These are phyloP conservation scores for Sergeia podlipaevii DNA, from an alignment of 208 protist genomes.

Conservation along the genomic window DNA sequence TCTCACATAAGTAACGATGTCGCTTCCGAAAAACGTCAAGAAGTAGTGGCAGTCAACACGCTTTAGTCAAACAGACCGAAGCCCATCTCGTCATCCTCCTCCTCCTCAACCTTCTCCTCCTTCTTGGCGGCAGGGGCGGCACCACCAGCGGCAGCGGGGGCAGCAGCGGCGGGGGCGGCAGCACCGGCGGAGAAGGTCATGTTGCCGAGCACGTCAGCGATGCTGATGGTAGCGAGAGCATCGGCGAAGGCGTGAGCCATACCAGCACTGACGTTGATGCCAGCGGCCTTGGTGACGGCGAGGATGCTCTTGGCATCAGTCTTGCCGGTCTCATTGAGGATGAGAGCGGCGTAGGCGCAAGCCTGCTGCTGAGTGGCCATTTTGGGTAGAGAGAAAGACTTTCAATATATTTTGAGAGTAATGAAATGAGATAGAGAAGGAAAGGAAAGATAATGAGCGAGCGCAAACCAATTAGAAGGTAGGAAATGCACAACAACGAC, in stretches of 20 bases:
- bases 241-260: constrained; percentile 72
- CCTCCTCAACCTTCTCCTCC: constrained; percentile 69
- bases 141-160: constrained; percentile 23
- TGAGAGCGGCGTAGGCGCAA: constrained; percentile 94
- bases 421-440: background rate
- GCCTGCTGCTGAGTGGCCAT: constrained; percentile 81
- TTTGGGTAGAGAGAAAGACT: no score
- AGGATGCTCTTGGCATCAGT: constrained; percentile 60
- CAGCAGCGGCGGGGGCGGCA: constrained; percentile 29
- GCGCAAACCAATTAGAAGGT: no score
- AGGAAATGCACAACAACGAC: no score
- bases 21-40: no score
- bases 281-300: constrained; percentile 74
- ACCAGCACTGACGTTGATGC: constrained; percentile 63
- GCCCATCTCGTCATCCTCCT: constrained; percentile 86
- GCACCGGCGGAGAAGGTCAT: constrained; percentile 57
- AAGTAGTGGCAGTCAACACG: no score
- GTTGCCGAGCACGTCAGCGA: constrained; percentile 61
- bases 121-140: constrained; percentile 38
- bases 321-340: constrained; percentile 90
- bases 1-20: no score
- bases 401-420: no score
- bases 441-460: no score
- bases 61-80: constrained; percentile 90
- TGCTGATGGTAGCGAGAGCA: constrained; percentile 46